Evolutionary conservation across 1,139 yeast species (phyloP), one percentile per base, ranked within the genome.

Genomic region (Magnusiomyces fungicola): DNA sequence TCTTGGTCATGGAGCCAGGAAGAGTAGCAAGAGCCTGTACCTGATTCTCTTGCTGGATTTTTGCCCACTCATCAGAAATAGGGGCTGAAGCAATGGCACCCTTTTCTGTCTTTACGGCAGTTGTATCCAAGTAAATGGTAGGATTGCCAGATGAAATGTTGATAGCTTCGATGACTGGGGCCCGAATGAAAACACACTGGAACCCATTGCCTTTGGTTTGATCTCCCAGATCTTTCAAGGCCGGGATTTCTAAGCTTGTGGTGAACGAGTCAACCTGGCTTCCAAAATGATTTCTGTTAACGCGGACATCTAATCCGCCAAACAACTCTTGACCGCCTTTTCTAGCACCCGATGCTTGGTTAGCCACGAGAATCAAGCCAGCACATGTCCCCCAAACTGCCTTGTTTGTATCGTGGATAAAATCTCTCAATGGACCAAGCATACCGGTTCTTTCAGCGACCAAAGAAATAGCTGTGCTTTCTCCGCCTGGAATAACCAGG

Each of bases 331-430:
- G 89, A n/a, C 78, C 74, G 1, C 72, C 73, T 43, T 73, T 71
- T 22, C 63, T 59, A 22, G 83, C 84, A 30, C 45, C 44, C 12
- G 47, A 23, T 6, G 84, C 74, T 50, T 76, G 72, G 51, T 74
- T 72, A 9, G 90, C 75, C 40, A 86, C 68, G 57, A 85, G 73
- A 51, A 86, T 85, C 56, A 86, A 69, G 1, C 95, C 95, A 3
- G 95, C 95, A 66, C 95, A 86, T 1, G 95, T 86, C 0, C 95
- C 95, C 95, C 95, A 86, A 27, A 80, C 74, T 1, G 87, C 80
- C 43, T 10, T 37, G 30, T 29, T 9, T 12, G 50, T 38, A 23
- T 57, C 67, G 47, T 73, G 74, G 30, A 81, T 78, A 61, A 74
- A 80, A 7, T 69, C 64, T 47, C 73, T 67, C 49, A 86, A 67